Evolutionary conservation across 768 basidiomycete genomes (phyloP).

Genomic region (Lentinula raphanica): DNA sequence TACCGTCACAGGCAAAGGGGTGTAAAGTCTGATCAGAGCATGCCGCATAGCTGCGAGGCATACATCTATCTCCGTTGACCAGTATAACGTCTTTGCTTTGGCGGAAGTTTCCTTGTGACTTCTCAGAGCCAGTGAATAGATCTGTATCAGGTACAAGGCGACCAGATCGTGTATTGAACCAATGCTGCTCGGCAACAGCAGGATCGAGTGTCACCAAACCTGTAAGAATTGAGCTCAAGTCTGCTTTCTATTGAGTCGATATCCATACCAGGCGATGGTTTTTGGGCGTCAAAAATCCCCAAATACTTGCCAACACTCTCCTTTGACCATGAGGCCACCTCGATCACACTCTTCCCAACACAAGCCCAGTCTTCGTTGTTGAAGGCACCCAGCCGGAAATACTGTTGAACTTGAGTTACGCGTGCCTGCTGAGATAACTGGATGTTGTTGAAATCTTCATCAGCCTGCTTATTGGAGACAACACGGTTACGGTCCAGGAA

Average conservation of each 20-base stretch:
- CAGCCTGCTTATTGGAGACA: too few relatives aligned
- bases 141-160: background rate
- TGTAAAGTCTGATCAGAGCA: background rate
- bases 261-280: background rate
- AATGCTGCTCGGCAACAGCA: background rate
- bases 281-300: background rate
- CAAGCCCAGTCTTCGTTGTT: background rate
- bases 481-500: background rate
- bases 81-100: background rate
- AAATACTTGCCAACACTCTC: background rate
- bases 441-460: too few relatives aligned
- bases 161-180: background rate
- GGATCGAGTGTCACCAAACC: background rate
- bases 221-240: background rate
- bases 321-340: background rate
- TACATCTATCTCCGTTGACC: background rate
- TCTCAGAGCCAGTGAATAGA: background rate
- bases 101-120: background rate
- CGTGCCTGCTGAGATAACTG: background rate
- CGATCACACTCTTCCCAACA: background rate
- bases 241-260: too few relatives aligned
- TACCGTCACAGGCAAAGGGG: background rate
- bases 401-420: background rate
- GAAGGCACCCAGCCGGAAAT: background rate
- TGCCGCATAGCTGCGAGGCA: background rate